Percentiles rank a stretch among this genome's conserved stretches.
Evolutionary conservation across 495 filamentous ascomycete genomes (phyloP).

Genomic region (Neurospora discreta): DNA sequence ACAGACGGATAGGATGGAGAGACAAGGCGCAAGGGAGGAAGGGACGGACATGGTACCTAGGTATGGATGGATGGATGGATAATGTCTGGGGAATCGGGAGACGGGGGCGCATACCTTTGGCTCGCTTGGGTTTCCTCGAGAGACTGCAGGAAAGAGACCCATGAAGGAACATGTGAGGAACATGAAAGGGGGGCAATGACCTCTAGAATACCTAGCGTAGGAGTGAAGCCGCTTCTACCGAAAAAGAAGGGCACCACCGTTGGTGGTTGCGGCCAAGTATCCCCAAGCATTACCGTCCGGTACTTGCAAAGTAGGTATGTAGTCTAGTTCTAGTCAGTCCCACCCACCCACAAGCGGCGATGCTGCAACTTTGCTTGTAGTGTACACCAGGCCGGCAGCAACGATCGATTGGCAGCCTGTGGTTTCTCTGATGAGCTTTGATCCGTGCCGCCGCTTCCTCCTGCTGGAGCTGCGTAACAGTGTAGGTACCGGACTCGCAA

Average conservation of each 20-base stretch:
- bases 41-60: neutral
- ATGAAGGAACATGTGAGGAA: neutral
- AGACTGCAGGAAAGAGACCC: neutral
- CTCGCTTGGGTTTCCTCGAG: neutral
- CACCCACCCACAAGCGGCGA: neutral
- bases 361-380: neutral
- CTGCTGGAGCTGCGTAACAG: neutral
- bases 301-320: neutral
- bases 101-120: neutral
- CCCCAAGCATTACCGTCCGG: neutral
- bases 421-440: neutral
- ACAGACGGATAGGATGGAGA: neutral
- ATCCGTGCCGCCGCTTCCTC: neutral
- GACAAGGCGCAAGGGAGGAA: neutral
- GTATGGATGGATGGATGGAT: too few species aligned
- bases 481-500: neutral
- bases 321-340: too few species aligned
- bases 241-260: neutral
- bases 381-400: neutral
- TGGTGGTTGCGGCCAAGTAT: neutral
- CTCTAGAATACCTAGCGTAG: neutral
- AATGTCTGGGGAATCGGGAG: neutral
- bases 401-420: neutral
- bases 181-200: neutral
- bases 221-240: neutral